Evolutionary conservation across 768 basidiomycete genomes (phyloP).

Genomic region (Panus rudis): DNA sequence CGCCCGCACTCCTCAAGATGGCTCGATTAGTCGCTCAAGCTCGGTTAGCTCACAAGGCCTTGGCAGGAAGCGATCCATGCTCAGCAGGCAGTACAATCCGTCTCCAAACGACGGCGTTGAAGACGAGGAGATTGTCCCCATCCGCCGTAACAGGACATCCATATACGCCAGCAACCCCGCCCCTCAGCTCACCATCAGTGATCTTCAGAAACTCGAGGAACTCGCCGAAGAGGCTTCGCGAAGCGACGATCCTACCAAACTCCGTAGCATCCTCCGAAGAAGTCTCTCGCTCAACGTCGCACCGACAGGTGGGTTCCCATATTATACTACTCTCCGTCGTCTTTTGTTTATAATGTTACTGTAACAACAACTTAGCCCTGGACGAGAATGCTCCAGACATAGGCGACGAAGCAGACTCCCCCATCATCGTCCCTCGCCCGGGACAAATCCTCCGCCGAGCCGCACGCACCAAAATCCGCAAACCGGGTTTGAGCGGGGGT

Average conservation of each 20-base stretch:
- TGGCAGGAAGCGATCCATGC: constrained; percentile 88
- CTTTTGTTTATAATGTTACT: constrained; percentile 1
- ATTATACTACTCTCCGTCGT: constrained; percentile 1
- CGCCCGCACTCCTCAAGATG: constrained; percentile 51
- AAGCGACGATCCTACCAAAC: constrained; percentile 74
- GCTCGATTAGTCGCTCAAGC: constrained; percentile 35
- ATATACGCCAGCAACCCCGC: constrained; percentile 54
- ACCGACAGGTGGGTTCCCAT: constrained; percentile 64
- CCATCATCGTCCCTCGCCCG: constrained; percentile 84
- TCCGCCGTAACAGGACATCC: constrained; percentile 63
- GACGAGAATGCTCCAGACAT: constrained; percentile 63
- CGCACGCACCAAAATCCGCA: constrained; percentile 93
- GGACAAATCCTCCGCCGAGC: constrained; percentile 87
- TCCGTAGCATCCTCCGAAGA: constrained; percentile 73
- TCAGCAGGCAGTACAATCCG: constrained; percentile 89
- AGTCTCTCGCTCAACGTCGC: constrained; percentile 85
- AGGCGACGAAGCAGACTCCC: constrained; percentile 80
- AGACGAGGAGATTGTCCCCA: constrained; percentile 56
- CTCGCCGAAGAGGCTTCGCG: constrained; percentile 84
- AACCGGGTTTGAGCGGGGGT: constrained; percentile 63
- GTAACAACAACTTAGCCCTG: constrained; percentile 35
- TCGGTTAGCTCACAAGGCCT: constrained; percentile 40
- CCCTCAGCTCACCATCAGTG: constrained; percentile 86
- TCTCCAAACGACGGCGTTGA: constrained; percentile 70
- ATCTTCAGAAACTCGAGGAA: constrained; percentile 91